These are phyloP conservation scores for Proliferodiscus dingleyae DNA, from an alignment of 2,329 filamentous ascomycete genomes.

Conservation along the genomic window DNA sequence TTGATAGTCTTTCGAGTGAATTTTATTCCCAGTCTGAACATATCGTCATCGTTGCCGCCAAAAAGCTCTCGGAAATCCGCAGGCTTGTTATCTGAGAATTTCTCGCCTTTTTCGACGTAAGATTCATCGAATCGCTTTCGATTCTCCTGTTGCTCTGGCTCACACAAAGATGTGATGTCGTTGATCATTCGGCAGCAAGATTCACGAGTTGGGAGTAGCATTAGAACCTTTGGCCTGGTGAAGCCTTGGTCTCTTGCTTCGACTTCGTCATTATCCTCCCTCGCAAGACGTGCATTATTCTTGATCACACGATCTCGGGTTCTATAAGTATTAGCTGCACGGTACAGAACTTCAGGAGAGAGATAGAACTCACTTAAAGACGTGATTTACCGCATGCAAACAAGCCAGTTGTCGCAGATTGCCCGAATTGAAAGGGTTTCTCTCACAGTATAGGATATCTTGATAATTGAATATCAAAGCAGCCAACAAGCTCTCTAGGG, in stretches of 20 bases:
- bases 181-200: constrained; percentile 76
- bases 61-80: constrained; percentile 88
- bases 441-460: constrained; percentile 71
- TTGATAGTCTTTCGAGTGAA: constrained; percentile 96
- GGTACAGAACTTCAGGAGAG: not conserved
- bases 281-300: constrained; percentile 76
- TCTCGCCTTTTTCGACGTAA: constrained; percentile 65
- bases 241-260: constrained; percentile 92
- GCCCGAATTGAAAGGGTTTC: constrained; percentile 63
- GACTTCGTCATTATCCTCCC: constrained; percentile 59
- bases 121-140: constrained; percentile 85
- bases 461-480: constrained; percentile 75
- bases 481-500: constrained; percentile 60
- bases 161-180: constrained; percentile 67
- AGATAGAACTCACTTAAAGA: constrained; percentile 63
- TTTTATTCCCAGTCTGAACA: constrained; percentile 93
- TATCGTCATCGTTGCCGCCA: constrained; percentile 92
- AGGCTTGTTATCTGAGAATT: constrained; percentile 68
- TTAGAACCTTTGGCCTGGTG: constrained; percentile 86
- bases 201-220: constrained; percentile 84
- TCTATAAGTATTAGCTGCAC: constrained; percentile 35
- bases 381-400: constrained; percentile 84
- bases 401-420: constrained; percentile 67
- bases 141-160: constrained; percentile 91
- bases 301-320: constrained; percentile 89